phyloP scores from a whole-genome alignment of 2,329 filamentous ascomycete species.

The Ophiostoma perfectum region DNA sequence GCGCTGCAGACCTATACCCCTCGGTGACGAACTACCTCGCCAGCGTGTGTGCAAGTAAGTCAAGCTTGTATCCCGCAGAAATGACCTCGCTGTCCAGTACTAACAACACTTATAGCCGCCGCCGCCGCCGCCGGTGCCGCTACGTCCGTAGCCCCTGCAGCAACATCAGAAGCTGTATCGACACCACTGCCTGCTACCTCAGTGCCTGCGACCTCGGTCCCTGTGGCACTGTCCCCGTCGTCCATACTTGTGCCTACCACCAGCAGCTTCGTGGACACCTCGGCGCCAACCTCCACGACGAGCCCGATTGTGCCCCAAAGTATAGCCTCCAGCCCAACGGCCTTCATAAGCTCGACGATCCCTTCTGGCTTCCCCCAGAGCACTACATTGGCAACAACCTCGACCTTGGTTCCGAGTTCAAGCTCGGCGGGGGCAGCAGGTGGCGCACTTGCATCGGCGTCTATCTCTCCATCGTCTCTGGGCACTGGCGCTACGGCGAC shows the following conservation, averaged over 20 bases:
- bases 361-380: not conserved
- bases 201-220: not conserved
- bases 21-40: slow-evolving; percentile 25
- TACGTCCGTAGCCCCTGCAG: slow-evolving; percentile 8
- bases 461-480: not conserved
- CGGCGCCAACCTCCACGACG: not conserved
- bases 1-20: slow-evolving; percentile 24
- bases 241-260: slow-evolving; percentile 3
- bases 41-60: slow-evolving; percentile 27
- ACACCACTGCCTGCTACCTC: slow-evolving; percentile 17
- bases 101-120: slow-evolving; percentile 9
- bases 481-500: not conserved
- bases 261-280: slow-evolving; percentile 8
- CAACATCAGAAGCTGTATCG: slow-evolving; percentile 9
- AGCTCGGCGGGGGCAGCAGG: slow-evolving; percentile 12
- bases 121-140: not conserved
- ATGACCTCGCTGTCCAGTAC: not conserved
- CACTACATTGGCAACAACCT: not conserved
- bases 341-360: not conserved
- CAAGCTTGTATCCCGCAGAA: too few species aligned
- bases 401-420: not conserved
- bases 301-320: not conserved
- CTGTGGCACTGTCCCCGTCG: not conserved
- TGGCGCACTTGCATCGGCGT: not conserved
- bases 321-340: not conserved